Evolutionary conservation across 2,329 filamentous ascomycete genomes (phyloP).

Genomic region (Alternaria arborescens): DNA sequence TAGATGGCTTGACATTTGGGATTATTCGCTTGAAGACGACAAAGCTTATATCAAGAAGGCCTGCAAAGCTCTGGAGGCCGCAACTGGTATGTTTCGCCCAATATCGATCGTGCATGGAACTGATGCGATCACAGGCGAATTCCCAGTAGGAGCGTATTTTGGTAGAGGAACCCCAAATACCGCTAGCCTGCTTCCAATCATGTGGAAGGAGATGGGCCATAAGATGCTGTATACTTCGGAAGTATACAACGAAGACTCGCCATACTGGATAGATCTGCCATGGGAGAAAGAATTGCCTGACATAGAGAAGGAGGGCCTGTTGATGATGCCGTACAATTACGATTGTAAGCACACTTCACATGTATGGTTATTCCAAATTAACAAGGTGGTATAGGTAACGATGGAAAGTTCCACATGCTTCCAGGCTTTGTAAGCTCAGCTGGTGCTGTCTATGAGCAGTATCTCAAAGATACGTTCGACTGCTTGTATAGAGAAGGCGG

Average conservation of each 20-base stretch:
- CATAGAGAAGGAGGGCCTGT: conserved; percentile 60
- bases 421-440: conserved; percentile 54
- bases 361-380: conserved; percentile 42
- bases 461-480: conserved; percentile 63
- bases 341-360: conserved; percentile 56
- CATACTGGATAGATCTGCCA: conserved; percentile 65
- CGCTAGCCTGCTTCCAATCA: conserved; percentile 59
- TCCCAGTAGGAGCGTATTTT: conserved; percentile 60
- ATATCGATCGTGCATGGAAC: neutral
- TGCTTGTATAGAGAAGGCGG: conserved; percentile 62
- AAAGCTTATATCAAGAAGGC: conserved; percentile 58
- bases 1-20: conserved; percentile 61
- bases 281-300: conserved; percentile 54
- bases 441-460: conserved; percentile 53
- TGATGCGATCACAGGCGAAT: conserved; percentile 6
- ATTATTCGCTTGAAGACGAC: conserved; percentile 57
- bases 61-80: conserved; percentile 53
- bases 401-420: conserved; percentile 51
- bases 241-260: conserved; percentile 64
- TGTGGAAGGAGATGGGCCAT: conserved; percentile 63
- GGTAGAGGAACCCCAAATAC: conserved; percentile 59
- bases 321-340: conserved; percentile 65
- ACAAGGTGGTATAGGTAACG: conserved; percentile 39
- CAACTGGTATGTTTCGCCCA: conserved; percentile 28
- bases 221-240: conserved; percentile 61